Conservation (phyloP, 441 rosid genomes). For the Populus hybrid region DNA sequence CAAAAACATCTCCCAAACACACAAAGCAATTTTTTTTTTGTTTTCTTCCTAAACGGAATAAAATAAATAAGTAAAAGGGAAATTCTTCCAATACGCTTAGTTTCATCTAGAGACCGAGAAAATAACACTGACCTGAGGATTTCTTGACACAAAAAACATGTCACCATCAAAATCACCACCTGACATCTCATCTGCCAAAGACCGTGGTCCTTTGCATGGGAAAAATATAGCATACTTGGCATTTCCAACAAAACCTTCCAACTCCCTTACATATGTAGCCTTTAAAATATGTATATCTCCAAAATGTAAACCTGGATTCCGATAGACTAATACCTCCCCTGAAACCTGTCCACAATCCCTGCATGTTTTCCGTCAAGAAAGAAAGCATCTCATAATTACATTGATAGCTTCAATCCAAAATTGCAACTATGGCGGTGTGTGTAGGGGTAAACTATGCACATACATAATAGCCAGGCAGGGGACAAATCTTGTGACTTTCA, state of each 20-base stretch:
- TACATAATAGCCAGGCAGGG: background rate
- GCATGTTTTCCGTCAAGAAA: slow-evolving; percentile 15
- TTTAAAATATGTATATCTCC: slow-evolving; percentile 74
- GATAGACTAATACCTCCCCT: slow-evolving; percentile 72
- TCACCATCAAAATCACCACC: slow-evolving; percentile 83
- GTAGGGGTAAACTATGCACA: background rate
- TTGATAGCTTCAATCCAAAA: background rate
- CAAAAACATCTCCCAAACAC: too few relatives aligned
- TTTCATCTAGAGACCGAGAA: background rate
- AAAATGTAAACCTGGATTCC: slow-evolving; percentile 75
- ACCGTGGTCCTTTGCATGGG: slow-evolving; percentile 63
- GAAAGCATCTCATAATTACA: background rate
- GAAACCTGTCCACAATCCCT: slow-evolving; percentile 76
- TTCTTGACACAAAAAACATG: slow-evolving; percentile 65
- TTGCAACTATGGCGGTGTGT: background rate
- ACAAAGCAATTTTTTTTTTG: background rate
- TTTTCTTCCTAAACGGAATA: background rate
- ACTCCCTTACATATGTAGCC: slow-evolving; percentile 52
- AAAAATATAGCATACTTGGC: slow-evolving; percentile 74
- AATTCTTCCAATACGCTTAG: background rate
- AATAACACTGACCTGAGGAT: slow-evolving; percentile 50
- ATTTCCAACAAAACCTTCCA: slow-evolving; percentile 56
- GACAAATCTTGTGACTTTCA: background rate
- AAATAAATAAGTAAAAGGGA: background rate
- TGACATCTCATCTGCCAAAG: slow-evolving; percentile 79